phyloP scores from a whole-genome alignment of 768 basidiomycete species.

The Trametopsis cervina region DNA sequence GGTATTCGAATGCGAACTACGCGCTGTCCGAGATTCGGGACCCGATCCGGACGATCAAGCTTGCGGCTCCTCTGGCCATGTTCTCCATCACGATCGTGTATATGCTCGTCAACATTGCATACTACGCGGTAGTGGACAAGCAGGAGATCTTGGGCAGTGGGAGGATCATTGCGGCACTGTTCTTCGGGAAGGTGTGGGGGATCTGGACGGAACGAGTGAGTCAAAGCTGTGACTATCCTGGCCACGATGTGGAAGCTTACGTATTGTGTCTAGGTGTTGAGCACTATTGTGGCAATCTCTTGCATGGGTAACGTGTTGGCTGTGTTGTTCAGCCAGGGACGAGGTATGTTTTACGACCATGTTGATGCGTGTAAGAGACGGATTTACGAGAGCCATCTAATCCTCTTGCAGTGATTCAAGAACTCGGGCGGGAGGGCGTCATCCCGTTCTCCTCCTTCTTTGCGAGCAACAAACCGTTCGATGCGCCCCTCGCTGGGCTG shows the following conservation, averaged over 20 bases:
- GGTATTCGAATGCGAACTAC: slow-evolving; percentile 72
- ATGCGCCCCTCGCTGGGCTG: slow-evolving; percentile 57
- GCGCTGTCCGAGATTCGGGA: slow-evolving; percentile 64
- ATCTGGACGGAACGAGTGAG: slow-evolving; percentile 49
- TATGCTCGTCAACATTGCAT: slow-evolving; percentile 61
- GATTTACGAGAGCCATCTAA: slow-evolving; percentile 12
- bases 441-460: slow-evolving; percentile 62
- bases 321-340: slow-evolving; percentile 57
- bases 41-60: slow-evolving; percentile 64
- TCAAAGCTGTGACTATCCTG: too few species aligned
- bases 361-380: slow-evolving; percentile 9
- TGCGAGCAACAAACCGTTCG: slow-evolving; percentile 65
- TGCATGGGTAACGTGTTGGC: slow-evolving; percentile 59
- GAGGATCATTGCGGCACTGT: slow-evolving; percentile 65
- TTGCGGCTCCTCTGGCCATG: slow-evolving; percentile 64
- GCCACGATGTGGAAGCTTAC: too few species aligned
- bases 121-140: slow-evolving; percentile 69
- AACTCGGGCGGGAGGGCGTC: slow-evolving; percentile 65
- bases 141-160: slow-evolving; percentile 59
- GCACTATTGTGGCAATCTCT: slow-evolving; percentile 56
- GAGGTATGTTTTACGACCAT: slow-evolving; percentile 34
- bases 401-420: slow-evolving; percentile 50
- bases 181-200: slow-evolving; percentile 71
- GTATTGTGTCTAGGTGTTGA: too few species aligned
- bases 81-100: slow-evolving; percentile 52